These are phyloP conservation scores for Brassica hybrid DNA, from an alignment of 441 rosid species.

Conservation along the genomic window DNA sequence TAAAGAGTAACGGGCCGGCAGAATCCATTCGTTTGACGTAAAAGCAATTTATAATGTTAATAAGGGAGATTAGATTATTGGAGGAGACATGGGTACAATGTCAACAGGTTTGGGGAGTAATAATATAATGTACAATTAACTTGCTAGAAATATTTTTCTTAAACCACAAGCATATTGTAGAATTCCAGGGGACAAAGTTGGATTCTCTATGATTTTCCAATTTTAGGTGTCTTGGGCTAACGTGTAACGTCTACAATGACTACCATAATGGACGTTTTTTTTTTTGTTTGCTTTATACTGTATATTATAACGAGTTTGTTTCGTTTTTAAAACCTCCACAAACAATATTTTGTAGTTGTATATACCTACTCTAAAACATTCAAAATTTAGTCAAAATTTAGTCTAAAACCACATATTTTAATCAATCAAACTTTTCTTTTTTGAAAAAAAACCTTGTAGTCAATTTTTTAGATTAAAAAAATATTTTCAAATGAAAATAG, in stretches of 20 bases:
- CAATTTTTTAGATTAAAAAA: too few species aligned
- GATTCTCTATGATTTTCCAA: constrained; percentile 42
- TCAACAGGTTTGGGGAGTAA: constrained; percentile 34
- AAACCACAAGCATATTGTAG: constrained; percentile 41
- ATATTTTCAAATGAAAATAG: too few species aligned
- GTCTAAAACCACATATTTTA: too few species aligned
- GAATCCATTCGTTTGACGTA: constrained; percentile 24
- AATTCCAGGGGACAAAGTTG: constrained; percentile 31
- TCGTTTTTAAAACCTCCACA: not conserved
- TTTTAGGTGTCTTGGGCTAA: constrained; percentile 27
- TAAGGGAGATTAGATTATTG: constrained; percentile 20
- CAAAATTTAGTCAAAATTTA: too few species aligned
- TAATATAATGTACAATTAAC: constrained; percentile 9
- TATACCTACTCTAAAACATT: too few species aligned
- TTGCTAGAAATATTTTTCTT: constrained; percentile 14
- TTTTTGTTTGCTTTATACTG: too few species aligned
- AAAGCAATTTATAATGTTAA: constrained; percentile 6
- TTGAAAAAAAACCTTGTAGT: too few species aligned
- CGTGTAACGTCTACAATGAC: constrained; percentile 25
- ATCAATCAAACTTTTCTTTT: too few species aligned
- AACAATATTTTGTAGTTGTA: not conserved
- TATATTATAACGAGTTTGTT: not conserved
- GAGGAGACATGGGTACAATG: constrained; percentile 43
- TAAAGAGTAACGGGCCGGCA: constrained; percentile 23
- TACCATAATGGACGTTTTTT: not conserved